A percentile compares a stretch with the other conserved stretches of the same genome.
phyloP scores from a whole-genome alignment of 78 protist species.

The Dictyostelium capitatum region DNA sequence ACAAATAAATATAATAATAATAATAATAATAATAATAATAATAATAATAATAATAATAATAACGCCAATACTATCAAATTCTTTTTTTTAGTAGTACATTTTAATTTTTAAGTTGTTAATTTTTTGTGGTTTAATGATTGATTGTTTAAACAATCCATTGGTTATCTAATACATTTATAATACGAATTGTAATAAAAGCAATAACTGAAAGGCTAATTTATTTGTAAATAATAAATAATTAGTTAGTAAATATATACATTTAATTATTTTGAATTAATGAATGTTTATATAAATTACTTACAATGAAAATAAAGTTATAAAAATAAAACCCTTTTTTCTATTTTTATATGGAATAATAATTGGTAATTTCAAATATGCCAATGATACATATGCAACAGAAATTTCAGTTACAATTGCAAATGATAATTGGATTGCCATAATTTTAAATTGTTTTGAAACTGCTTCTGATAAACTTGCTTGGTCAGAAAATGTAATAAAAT shows the following conservation, averaged over 20 bases:
- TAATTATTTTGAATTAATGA: too few species aligned
- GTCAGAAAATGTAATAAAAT: background rate
- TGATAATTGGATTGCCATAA: slow-evolving; percentile 50
- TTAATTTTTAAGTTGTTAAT: background rate
- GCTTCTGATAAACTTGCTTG: too few species aligned
- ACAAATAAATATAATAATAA: too few species aligned
- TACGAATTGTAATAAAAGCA: slow-evolving; percentile 28
- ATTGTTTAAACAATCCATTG: slow-evolving; percentile 33
- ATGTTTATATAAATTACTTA: too few species aligned
- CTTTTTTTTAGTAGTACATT: too few species aligned
- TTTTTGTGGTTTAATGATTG: background rate
- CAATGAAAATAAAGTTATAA: slow-evolving; percentile 5
- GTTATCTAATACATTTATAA: slow-evolving; percentile 10
- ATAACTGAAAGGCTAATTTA: background rate
- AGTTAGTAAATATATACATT: too few species aligned
- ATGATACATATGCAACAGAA: slow-evolving; percentile 54
- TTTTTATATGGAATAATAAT: slow-evolving; percentile 42
- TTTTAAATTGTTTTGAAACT: slow-evolving; percentile 13
- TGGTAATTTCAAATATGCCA: slow-evolving; percentile 41
- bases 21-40: too few species aligned
- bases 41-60: too few species aligned
- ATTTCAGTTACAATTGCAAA: slow-evolving; percentile 24
- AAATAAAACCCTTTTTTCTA: slow-evolving; percentile 43
- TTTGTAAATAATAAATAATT: background rate
- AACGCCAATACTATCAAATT: too few species aligned